Evolutionary conservation across 352 stramenopile species (phyloP), one percentile per base, ranked within the genome.

Genomic region (Phytophthora tentaculata): DNA sequence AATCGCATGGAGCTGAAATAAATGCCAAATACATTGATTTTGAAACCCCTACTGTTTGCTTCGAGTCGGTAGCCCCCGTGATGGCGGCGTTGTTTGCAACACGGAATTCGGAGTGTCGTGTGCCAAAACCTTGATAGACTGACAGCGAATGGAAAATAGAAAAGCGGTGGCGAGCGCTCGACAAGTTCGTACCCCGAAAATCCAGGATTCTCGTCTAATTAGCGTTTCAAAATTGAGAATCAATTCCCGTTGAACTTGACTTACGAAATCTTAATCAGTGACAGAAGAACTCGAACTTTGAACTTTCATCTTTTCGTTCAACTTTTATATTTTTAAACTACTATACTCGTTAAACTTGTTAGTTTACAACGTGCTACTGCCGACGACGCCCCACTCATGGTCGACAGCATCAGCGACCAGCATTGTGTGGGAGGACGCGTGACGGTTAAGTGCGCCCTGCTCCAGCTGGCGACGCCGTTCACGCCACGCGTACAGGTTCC

Each of bases 401-500:
- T 71, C 49, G n/a, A 56, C 14, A 14, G 23, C 45, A 12, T 58
- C 45, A 41, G 24, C 22, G 19, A n/a, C 49, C 5, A 67, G 39
- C 24, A 79, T 32, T 3, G 71, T 54, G 8, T 61, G 57, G 14
- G 68, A 61, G 1, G 68, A 70, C 8, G 55, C 56, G 51, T 79
- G 67, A 3, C 69, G 69, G 35, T 43, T 50, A 28, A 76, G n/a
- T 19, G 55, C 62, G 0, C 47, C 55, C 41, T 76, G 69, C 23
- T 76, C 64, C 41, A 73, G 26, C 56, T 73, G 69, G 6, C 69
- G 64, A 24, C 64, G 69, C 24, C 64, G 72, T 66, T 76, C 60
- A 29, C 72, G 64, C 58, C 64, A 64, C 28, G 63, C 72, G n/a
- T 79, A 69, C 28, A 79, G 7, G 35, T 74, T 69, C 9, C 72